Evolutionary conservation across 148 eudicot genomes (phyloP), one percentile per base, ranked within the genome.

Genomic region (Silene uniflora): DNA sequence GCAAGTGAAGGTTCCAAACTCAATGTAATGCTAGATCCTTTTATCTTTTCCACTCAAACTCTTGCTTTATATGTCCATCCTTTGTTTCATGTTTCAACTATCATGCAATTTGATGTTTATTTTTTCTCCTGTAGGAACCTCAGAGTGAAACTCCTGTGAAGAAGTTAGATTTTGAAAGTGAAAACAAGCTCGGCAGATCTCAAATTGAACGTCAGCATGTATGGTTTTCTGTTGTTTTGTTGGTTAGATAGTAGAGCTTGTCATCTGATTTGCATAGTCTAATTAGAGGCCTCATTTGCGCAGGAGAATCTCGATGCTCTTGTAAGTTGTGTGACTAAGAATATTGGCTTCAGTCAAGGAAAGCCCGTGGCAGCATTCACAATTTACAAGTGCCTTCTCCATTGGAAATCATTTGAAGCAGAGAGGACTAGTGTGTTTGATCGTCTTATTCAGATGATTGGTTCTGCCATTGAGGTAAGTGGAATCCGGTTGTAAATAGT

Each of bases 381-480:
- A 32, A 95, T 92, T 52, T 95, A 90, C 81, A 95, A 92, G 83
- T 95, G 97, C 75, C 97, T 95, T 77, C 82, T 92, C 71, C 92
- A 92, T 62, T 95, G 99, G 99, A 95, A 92, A 86, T 95, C 97
- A 71, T 95, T 95, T 87, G 99, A 95, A 90, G 96, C 97, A 6
- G 99, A 95, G 81, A 86, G 88, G 76, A 95, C 99, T 72, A 95
- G 97, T 60, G 97, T 92, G 76, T 95, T 92, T 86, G 99, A 95
- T 82, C 93, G 97, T 75, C 92, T 95, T 66, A 88, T 95, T 81
- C 96, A 92, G 86, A 92, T 92, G 94, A 86, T 92, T 75, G 97
- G 97, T 78, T 89, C 97, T 61, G 94, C 99, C 71, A 89, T 95
- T 78, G 97, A 92, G 99, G 99, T 95, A 86, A 80, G 46, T 72